phyloP scores from a whole-genome alignment of 208 protist genomes.

The Leishmania turanica region DNA sequence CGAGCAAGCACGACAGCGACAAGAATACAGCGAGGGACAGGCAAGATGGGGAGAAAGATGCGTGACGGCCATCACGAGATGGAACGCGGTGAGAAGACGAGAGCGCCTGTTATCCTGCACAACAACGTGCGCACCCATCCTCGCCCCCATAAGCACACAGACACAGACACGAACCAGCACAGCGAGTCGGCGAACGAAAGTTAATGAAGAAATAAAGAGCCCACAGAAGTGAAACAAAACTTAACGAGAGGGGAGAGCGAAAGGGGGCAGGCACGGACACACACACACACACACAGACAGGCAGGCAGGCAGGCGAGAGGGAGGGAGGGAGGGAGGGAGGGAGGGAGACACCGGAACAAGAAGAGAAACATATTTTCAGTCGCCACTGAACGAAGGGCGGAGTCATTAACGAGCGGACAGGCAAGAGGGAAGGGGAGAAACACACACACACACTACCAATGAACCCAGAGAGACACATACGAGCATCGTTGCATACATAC shows the following conservation, averaged over 20 bases:
- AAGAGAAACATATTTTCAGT: neutral
- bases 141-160: neutral
- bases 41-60: constrained; percentile 3
- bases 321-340: neutral
- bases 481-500: neutral
- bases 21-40: constrained; percentile 26
- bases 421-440: neutral
- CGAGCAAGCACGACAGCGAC: neutral
- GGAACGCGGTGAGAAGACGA: neutral
- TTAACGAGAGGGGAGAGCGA: neutral
- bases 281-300: neutral
- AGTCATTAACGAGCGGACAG: neutral
- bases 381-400: neutral
- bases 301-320: no score
- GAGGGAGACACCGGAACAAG: neutral
- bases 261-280: neutral
- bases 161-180: neutral
- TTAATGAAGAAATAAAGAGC: neutral
- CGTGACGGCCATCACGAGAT: neutral
- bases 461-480: neutral
- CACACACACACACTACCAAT: neutral
- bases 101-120: neutral
- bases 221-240: neutral
- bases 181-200: neutral
- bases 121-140: neutral